These are phyloP conservation scores for Phlyctochytrium bullatum DNA, from an alignment of 192 early-diverging fungal species.

Conservation along the genomic window DNA sequence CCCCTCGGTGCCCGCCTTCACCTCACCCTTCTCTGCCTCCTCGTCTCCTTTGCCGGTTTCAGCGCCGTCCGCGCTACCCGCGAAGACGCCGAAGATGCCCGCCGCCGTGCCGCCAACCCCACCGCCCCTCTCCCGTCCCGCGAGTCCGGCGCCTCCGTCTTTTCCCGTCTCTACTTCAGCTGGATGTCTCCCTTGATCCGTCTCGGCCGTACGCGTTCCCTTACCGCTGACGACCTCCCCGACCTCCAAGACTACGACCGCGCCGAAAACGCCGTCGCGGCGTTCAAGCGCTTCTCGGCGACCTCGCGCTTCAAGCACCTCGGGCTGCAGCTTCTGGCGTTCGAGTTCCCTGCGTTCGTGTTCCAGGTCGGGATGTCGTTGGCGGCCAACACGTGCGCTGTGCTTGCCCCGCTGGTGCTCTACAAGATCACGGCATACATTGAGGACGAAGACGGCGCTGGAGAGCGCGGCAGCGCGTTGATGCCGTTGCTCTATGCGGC, in stretches of 20 bases:
- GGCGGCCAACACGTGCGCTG: conserved; percentile 11
- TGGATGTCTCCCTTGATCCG: conserved; percentile 38
- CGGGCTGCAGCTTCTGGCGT: conserved; percentile 6
- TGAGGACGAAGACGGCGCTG: conserved; percentile 13
- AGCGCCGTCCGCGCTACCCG: neutral
- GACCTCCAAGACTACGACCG: neutral
- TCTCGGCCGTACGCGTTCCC: conserved; percentile 24
- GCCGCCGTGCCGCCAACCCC: neutral
- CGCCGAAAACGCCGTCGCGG: conserved; percentile 23
- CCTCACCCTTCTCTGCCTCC: neutral
- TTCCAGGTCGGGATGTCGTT: conserved; percentile 29
- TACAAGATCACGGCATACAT: conserved; percentile 40
- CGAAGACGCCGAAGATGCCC: neutral
- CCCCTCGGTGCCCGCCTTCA: neutral
- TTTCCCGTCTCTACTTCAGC: conserved; percentile 35
- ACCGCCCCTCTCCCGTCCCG: neutral
- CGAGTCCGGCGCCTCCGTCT: neutral
- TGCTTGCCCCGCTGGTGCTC: conserved; percentile 44
- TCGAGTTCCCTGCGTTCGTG: conserved; percentile 6
- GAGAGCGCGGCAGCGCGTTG: neutral
- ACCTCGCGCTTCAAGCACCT: conserved; percentile 12
- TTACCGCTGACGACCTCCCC: conserved; percentile 30
- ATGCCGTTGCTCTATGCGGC: neutral
- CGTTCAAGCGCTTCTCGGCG: conserved; percentile 6
- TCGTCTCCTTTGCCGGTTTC: too few relatives aligned